These are phyloP conservation scores for Fonsecaea monophora DNA, from an alignment of 2,329 filamentous ascomycete species.

Conservation along the genomic window DNA sequence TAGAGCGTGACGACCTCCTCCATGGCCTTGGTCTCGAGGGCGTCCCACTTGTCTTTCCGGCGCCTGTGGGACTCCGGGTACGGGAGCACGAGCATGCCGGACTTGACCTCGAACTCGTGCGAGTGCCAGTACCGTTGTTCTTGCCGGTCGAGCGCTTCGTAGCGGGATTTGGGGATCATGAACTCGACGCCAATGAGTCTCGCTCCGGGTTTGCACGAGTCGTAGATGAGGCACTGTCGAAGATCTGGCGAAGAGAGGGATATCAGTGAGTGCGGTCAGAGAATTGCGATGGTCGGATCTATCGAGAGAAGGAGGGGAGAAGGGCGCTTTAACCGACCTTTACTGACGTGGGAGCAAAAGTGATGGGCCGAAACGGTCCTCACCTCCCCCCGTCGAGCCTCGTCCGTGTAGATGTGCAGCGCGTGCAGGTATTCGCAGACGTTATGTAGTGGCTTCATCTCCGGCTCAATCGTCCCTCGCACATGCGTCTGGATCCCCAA, in stretches of 20 bases:
- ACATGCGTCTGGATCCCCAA: slow-evolving; percentile 39
- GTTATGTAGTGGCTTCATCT: slow-evolving; percentile 72
- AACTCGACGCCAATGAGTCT: slow-evolving; percentile 82
- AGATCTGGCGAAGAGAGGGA: slow-evolving; percentile 60
- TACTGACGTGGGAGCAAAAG: slow-evolving; percentile 79
- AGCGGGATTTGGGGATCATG: slow-evolving; percentile 77
- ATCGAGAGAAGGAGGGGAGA: not conserved
- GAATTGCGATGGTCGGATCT: too few relatives aligned
- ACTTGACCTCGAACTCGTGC: slow-evolving; percentile 75
- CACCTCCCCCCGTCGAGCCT: slow-evolving; percentile 56
- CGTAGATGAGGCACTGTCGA: slow-evolving; percentile 85
- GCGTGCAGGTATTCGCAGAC: slow-evolving; percentile 85
- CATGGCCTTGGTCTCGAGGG: slow-evolving; percentile 81
- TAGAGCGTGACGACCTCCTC: slow-evolving; percentile 72
- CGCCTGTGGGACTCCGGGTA: slow-evolving; percentile 53
- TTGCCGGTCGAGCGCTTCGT: slow-evolving; percentile 66
- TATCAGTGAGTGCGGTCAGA: too few relatives aligned
- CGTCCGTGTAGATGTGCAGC: slow-evolving; percentile 82
- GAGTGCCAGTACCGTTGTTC: slow-evolving; percentile 62
- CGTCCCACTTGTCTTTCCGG: slow-evolving; percentile 71
- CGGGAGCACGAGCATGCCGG: slow-evolving; percentile 81
- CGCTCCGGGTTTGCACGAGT: slow-evolving; percentile 69
- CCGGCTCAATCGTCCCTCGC: slow-evolving; percentile 42
- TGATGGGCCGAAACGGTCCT: slow-evolving; percentile 80
- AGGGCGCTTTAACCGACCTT: slow-evolving; percentile 50